These are phyloP conservation scores for Metschnikowia koreensis DNA, from an alignment of 805 yeast species.

Conservation along the genomic window DNA sequence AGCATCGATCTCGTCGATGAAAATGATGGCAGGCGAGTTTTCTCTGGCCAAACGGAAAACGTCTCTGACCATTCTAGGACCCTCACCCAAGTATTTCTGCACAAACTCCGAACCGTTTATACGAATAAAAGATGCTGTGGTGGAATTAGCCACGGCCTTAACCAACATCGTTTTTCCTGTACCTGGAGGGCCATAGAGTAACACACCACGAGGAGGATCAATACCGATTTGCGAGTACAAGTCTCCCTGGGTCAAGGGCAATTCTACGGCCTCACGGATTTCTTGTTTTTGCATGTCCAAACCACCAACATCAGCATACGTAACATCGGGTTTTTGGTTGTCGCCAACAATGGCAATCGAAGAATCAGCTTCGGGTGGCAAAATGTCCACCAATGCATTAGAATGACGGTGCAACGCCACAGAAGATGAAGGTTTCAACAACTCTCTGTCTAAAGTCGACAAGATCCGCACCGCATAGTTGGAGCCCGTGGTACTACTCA, in stretches of 20 bases:
- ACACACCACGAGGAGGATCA: slow-evolving; percentile 97
- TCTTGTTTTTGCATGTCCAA: slow-evolving; percentile 99
- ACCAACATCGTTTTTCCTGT: slow-evolving; percentile 99
- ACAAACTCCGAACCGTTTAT: slow-evolving; percentile 98
- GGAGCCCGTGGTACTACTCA: slow-evolving; percentile 95
- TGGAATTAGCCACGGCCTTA: slow-evolving; percentile 95
- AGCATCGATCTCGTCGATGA: slow-evolving; percentile 98
- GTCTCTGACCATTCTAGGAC: slow-evolving; percentile 99
- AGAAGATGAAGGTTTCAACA: slow-evolving; percentile 89
- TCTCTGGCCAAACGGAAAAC: slow-evolving; percentile 96
- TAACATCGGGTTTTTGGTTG: slow-evolving; percentile 86
- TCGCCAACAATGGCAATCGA: slow-evolving; percentile 93
- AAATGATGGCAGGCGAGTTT: slow-evolving; percentile 94
- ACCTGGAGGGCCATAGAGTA: slow-evolving; percentile 99
- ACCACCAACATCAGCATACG: slow-evolving; percentile 98
- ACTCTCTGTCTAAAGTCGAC: slow-evolving; percentile 91
- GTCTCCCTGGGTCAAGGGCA: slow-evolving; percentile 94
- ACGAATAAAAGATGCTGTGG: slow-evolving; percentile 94
- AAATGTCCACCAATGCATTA: slow-evolving; percentile 92
- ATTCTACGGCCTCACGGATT: slow-evolving; percentile 96
- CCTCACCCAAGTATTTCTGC: slow-evolving; percentile 97
- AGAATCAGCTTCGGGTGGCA: slow-evolving; percentile 99
- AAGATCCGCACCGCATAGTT: slow-evolving; percentile 94
- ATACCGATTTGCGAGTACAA: slow-evolving; percentile 96
- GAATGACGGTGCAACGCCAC: slow-evolving; percentile 99